These are phyloP conservation scores for Tagetes erecta DNA, from an alignment of 129 eudicot species.

Conservation along the genomic window DNA sequence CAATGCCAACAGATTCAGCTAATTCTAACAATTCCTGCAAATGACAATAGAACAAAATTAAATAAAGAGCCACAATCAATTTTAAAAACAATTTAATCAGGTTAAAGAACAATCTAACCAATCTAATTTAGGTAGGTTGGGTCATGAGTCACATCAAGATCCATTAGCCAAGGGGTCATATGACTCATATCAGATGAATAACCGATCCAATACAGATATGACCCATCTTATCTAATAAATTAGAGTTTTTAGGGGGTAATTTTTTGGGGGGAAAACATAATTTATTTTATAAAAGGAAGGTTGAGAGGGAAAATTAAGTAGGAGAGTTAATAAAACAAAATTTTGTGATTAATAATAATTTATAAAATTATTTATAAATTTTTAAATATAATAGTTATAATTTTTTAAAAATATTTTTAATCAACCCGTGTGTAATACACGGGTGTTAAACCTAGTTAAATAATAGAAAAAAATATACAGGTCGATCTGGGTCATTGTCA, in stretches of 20 bases:
- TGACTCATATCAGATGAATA: background rate
- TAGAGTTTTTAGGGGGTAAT: no score
- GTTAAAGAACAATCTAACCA: background rate
- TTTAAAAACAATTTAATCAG: background rate
- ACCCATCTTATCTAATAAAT: background rate
- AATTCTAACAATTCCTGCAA: slow-evolving; percentile 63
- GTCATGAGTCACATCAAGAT: background rate
- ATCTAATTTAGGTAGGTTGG: background rate
- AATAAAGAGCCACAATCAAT: background rate
- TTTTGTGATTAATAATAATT: no score
- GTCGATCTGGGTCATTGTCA: slow-evolving; percentile 3
- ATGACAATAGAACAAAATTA: background rate
- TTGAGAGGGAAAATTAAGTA: no score
- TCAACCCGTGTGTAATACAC: no score
- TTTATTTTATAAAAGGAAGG: no score
- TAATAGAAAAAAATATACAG: background rate
- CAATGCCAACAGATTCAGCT: slow-evolving; percentile 64
- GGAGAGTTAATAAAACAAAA: no score
- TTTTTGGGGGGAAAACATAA: no score
- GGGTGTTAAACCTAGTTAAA: no score
- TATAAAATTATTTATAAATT: no score
- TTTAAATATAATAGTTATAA: no score
- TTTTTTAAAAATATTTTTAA: no score
- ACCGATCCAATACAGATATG: background rate
- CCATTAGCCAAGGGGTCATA: slow-evolving; percentile 3